Evolutionary conservation across 179 eudicot species (phyloP), one percentile per base, ranked within the genome.

Genomic region (Beta macrorhiza): DNA sequence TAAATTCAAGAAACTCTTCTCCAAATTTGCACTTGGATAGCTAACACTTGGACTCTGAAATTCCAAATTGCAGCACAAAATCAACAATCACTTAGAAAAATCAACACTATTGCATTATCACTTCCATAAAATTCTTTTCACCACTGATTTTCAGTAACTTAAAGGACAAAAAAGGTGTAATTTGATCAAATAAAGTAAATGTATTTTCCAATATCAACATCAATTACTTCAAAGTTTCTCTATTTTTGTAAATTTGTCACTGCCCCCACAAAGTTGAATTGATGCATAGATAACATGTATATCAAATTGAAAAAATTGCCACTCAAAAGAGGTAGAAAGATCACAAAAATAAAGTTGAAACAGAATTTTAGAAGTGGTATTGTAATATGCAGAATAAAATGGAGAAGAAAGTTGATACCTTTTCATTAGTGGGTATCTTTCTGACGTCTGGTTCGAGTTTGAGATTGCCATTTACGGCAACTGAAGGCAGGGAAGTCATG

Each of bases 401-500:
- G 2, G 22, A 37, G 19, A 59, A 20, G 42, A 73, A 76, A 77
- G 53, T n/a, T 20, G 32, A 19, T 79, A 87, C 89, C 89, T 87
- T 83, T 2, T 85, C 83, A 7, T 20, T 5, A 20, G 76, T 20
- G 57, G 76, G 67, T 67, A 62, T 20, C 51, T 80, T 87, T 72
- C 76, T 79, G 51, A 83, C 19, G 12, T 87, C 88, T 32, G 80
- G 82, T 42, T 87, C 88, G 61, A 85, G 88, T 78, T 85, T 87
- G 52, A 82, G 90, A 58, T 86, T 83, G 83, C 80, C 86, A 79
- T 73, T 83, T 42, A 81, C 53, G 75, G 86, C 84, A 77, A 87
- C 73, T 15, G 82, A 84, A 75, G 85, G 85, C 15, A 83, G 73
- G 67, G 86, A 87, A 73, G 80, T 87, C 88, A 89, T 85, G 81